Conservation (phyloP, 1,284 basidiomycete species). For the Phylloboletellus chloephorus region DNA sequence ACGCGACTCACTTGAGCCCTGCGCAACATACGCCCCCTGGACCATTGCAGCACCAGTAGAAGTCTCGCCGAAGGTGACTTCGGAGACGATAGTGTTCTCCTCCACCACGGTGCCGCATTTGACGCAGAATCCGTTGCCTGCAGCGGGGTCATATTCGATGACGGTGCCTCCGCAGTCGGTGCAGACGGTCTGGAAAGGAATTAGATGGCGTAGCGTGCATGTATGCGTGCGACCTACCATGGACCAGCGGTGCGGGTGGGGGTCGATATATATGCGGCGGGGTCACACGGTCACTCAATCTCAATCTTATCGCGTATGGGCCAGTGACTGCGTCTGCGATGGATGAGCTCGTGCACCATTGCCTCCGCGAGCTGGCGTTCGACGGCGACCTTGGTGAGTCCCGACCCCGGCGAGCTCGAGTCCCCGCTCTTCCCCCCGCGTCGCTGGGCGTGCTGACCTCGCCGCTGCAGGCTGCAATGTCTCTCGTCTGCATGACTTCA, state of each 20-base stretch:
- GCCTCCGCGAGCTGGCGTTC: conserved; percentile 72
- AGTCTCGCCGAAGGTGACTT: conserved; percentile 93
- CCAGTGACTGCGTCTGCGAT: conserved; percentile 35
- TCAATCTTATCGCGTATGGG: conserved; percentile 15
- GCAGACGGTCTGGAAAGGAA: conserved; percentile 42
- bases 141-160: conserved; percentile 76
- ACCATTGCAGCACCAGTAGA: conserved; percentile 91
- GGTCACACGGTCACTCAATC: conserved; percentile 14
- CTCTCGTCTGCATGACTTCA: conserved; percentile 62
- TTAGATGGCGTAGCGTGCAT: background rate
- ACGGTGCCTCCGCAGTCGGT: conserved; percentile 72
- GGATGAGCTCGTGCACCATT: conserved; percentile 73
- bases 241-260: background rate
- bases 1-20: conserved; percentile 76
- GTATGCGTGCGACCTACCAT: conserved; percentile 20
- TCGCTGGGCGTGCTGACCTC: conserved; percentile 8
- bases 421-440: too few species aligned
- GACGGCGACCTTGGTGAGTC: conserved; percentile 75
- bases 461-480: conserved; percentile 57
- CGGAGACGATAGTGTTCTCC: conserved; percentile 91
- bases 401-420: conserved; percentile 38
- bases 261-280: background rate
- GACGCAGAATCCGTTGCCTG: conserved; percentile 80
- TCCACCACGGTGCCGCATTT: conserved; percentile 87
- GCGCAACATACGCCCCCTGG: conserved; percentile 90